A percentile compares a stretch with the other conserved stretches of the same genome.
These are phyloP conservation scores for Larix kaempferi DNA, from an alignment of 75 land plant genomes.

Conservation along the genomic window DNA sequence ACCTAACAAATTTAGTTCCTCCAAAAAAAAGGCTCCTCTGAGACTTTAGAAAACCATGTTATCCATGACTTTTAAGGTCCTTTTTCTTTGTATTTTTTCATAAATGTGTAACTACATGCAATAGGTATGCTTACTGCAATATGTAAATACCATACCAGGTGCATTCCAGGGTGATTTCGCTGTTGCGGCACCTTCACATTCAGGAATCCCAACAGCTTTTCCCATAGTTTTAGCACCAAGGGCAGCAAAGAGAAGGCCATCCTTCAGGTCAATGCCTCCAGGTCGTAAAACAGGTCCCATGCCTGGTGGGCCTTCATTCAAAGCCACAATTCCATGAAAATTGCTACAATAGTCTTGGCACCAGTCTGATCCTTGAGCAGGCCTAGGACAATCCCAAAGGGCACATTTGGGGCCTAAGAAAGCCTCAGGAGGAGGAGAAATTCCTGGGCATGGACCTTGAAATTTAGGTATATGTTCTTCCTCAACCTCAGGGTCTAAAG, in stretches of 20 bases:
- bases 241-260: constrained; percentile 87
- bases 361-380: constrained; percentile 63
- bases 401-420: constrained; percentile 91
- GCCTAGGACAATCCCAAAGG: constrained; percentile 91
- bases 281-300: constrained; percentile 88
- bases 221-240: constrained; percentile 67
- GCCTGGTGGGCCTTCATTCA: constrained; percentile 83
- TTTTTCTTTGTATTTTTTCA: not conserved
- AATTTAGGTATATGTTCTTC: constrained; percentile 24
- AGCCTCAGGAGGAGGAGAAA: constrained; percentile 63
- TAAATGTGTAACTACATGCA: not conserved
- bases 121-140: not conserved
- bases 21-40: not conserved
- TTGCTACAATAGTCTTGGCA: constrained; percentile 75
- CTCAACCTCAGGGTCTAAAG: constrained; percentile 18
- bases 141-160: constrained; percentile 43
- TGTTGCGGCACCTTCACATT: constrained; percentile 96
- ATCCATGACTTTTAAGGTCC: not conserved
- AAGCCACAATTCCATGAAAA: constrained; percentile 74
- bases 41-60: not conserved
- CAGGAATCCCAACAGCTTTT: constrained; percentile 93
- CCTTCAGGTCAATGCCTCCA: constrained; percentile 92
- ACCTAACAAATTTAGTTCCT: not conserved
- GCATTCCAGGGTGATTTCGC: constrained; percentile 99
- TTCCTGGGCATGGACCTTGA: constrained; percentile 26